Base-by-base conservation (phyloP, 257 asterid genomes). In the Penstemon davidsonii region DNA sequence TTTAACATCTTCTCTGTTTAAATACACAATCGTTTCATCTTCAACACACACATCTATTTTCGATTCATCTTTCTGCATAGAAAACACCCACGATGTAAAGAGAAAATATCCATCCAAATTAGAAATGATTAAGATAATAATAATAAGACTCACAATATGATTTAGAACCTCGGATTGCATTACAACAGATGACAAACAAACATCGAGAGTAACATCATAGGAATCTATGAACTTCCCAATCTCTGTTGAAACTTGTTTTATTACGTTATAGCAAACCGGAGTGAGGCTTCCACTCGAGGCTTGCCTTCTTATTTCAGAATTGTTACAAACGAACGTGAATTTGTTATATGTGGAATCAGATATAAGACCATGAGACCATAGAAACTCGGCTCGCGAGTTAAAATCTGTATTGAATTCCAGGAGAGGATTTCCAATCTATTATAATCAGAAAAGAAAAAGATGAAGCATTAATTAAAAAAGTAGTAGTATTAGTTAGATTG, bases 321-420 rank as follows among this genome's bases (percentile, higher is more conserved):
- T 84, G 75, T 87, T 81, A 78, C 98, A 91, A 8, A 75, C 78
- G 9, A n/a, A 72, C 5, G 78, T 82, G n/a, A 89, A 80, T 18
- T 65, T 68, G 4, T 75, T 11, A 15, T 60, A 73, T 5, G 87
- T 55, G 40, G 82, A 84, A 64, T 91, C 96, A 5, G 98, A 89
- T 52, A 91, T 89, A 66, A 91, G 85, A 33, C 98, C 98, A 44
- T 87, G 96, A 11, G 96, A 80, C 98, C 96, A 89, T 12, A 79
- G 61, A 66, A 33, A 91, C 59, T 87, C 95, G 0, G 85, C 87
- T 72, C 79, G 66, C 33, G 91, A 83, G 70, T 87, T 78, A 77
- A 78, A 76, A 75, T 91, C 96, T 11, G 82, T 80, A 9, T 81
- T 78, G 73, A 87, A 78, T 45, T 82, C 89, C 55, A 89, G 82